Base-by-base conservation (phyloP, 2,329 filamentous ascomycete species). In the Fusarium sp. region DNA sequence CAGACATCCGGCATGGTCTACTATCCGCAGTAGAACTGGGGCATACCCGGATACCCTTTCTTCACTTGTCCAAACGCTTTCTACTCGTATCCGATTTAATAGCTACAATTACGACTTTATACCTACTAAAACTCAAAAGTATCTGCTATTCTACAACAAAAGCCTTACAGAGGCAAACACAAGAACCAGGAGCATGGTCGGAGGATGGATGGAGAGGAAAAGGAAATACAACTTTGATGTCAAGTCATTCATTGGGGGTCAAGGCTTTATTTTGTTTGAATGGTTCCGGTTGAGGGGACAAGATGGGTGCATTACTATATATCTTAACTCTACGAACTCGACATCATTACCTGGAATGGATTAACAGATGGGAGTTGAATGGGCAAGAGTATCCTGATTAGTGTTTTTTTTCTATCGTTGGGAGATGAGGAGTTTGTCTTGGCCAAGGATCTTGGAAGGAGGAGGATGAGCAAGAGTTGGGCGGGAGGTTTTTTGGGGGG, bases 1-100 rank as follows among this genome's bases (percentile, higher is more conserved):
- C 83, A 85, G 59, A 83, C 84, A 7, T 84, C 86, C 42, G 88
- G 87, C 45, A 88, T 90, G 82, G 84, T 90, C 71, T 92, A 90
- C 81, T 92, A 91, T 79, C 84, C 86, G 62, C 88, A 90, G 81
- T 91, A 88, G 85, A 75, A 61, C 66, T 79, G 75, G 76, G 79
- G 74, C 63, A 56, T 70, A 38, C 42, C 75, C 20, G 71, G 72
- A 28, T 62, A 63, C 42, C 57, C 69, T 53, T 73, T 72, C 51
- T 73, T 77, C 58, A 69, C 75, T 66, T 75, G 69, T 69, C 63
- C 79, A 67, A 63, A 75, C 71, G 71, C 65, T 70, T 67, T 73
- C 75, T 73, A 74, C 73, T 60, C 73, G 69, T 80, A 77, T 67
- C 76, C 74, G 61, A 78, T 79, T 77, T 82, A 79, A 82, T 83